Evolutionary conservation across 768 basidiomycete species (phyloP).

Genomic region (Podaxis sp.): DNA sequence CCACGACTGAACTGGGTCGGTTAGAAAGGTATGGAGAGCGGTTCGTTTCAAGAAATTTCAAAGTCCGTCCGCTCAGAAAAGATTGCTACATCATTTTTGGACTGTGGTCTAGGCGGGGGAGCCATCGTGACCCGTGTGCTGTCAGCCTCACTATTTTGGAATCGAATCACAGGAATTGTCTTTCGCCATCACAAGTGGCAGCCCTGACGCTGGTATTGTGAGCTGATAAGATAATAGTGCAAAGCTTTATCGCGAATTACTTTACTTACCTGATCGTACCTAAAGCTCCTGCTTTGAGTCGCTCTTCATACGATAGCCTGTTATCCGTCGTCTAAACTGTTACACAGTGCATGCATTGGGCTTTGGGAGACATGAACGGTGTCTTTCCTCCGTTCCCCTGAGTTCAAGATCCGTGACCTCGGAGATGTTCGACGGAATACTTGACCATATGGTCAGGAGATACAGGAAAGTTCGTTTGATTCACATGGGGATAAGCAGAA

Average conservation of each 20-base stretch:
- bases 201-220: neutral
- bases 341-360: neutral
- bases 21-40: neutral
- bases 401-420: too few species aligned
- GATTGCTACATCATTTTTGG: neutral
- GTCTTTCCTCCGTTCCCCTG: too few species aligned
- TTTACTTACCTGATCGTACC: neutral
- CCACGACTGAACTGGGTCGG: neutral
- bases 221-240: conserved; percentile 1
- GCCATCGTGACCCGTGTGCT: neutral
- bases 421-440: too few species aligned
- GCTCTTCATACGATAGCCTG: neutral
- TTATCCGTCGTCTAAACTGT: neutral
- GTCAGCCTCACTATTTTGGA: neutral
- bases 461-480: too few species aligned
- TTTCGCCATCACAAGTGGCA: neutral
- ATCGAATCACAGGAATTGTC: neutral
- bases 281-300: neutral
- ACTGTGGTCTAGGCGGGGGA: neutral
- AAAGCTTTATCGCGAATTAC: neutral
- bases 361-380: too few species aligned
- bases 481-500: too few species aligned
- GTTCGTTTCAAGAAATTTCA: conserved; percentile 1
- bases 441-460: too few species aligned
- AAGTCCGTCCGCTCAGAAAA: neutral